A percentile compares a stretch with the other conserved stretches of the same genome.
Conservation (phyloP, 2,329 filamentous ascomycete genomes). For the Aureobasidium sp. region DNA sequence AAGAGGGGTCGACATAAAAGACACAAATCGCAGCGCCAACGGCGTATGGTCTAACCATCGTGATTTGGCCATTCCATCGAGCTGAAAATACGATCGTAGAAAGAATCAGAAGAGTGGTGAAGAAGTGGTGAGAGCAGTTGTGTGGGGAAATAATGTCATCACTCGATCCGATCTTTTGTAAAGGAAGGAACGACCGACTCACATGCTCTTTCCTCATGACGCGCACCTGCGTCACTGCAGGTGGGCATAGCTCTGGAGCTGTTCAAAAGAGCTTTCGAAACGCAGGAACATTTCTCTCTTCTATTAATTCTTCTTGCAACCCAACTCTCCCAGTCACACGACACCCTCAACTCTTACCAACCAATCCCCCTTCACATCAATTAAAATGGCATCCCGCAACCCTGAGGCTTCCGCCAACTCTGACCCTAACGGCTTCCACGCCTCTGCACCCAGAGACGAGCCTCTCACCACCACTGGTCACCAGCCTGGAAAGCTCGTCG, state of each 20-base stretch:
- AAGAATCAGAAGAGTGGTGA: neutral
- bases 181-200: neutral
- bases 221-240: no score
- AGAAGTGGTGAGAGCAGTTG: neutral
- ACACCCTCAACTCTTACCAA: neutral
- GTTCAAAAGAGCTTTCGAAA: conserved; percentile 4
- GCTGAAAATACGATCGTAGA: neutral
- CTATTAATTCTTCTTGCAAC: neutral
- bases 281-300: neutral
- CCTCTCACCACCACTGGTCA: neutral
- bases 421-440: conserved; percentile 11
- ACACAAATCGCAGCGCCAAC: neutral
- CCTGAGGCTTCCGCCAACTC: neutral
- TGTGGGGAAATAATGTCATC: conserved; percentile 4
- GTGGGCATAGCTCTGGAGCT: neutral
- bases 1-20: neutral
- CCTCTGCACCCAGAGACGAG: conserved; percentile 8
- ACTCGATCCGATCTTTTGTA: neutral
- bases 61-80: neutral
- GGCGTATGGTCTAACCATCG: neutral
- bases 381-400: conserved; percentile 7
- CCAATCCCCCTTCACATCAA: neutral
- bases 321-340: neutral
- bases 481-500: conserved; percentile 37
- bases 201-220: no score